phyloP scores from a whole-genome alignment of 2,329 filamentous ascomycete species.

The Colletotrichum australisinense region DNA sequence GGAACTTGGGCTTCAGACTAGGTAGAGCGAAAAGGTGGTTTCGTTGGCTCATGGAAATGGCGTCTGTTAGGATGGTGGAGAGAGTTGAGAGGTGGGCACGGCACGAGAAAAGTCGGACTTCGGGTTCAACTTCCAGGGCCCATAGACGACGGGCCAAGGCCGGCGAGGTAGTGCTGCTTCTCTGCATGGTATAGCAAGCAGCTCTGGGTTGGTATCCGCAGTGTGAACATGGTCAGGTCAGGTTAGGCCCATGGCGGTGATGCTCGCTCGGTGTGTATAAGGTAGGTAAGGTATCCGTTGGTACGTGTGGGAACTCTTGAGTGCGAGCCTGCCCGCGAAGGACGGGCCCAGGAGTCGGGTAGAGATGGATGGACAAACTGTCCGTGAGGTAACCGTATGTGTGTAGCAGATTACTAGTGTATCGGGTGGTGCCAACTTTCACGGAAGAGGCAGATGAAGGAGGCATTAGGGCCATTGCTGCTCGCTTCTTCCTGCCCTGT shows the following conservation, averaged over 20 bases:
- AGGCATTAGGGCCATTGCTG: neutral
- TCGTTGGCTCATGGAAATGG: slow-evolving; percentile 1
- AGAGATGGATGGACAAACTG: neutral
- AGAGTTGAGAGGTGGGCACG: neutral
- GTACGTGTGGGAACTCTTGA: neutral
- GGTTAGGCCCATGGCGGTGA: neutral
- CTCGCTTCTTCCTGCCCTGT: neutral
- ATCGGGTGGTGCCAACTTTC: neutral
- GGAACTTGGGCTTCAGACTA: neutral
- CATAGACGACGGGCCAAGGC: neutral
- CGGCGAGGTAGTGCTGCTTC: neutral
- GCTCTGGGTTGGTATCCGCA: neutral
- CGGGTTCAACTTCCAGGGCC: neutral
- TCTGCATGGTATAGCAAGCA: neutral
- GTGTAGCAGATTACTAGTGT: neutral
- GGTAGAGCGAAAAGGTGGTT: slow-evolving; percentile 1
- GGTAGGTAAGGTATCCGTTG: too few species aligned
- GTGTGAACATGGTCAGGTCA: neutral
- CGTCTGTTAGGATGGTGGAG: slow-evolving; percentile 1
- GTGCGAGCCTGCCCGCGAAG: neutral
- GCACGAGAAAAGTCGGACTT: neutral
- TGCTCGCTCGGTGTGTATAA: neutral
- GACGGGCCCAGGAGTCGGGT: neutral
- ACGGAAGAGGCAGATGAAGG: neutral
- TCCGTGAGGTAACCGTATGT: neutral